phyloP scores from a whole-genome alignment of 164 flowering plant genomes.

The Vitis amurensis region DNA sequence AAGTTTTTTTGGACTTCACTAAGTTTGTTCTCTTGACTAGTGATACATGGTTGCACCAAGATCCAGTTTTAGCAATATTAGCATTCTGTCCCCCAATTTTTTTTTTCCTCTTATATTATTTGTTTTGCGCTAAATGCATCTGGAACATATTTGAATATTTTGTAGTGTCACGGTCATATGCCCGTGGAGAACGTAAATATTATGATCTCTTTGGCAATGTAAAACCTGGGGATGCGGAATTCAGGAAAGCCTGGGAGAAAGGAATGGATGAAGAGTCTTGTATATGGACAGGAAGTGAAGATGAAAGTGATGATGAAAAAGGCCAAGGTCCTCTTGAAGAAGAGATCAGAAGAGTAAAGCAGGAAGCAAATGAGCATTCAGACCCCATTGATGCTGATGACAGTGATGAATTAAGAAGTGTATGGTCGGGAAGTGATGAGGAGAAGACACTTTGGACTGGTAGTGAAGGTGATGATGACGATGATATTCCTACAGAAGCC shows the following conservation, averaged over 20 bases:
- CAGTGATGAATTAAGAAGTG: constrained; percentile 83
- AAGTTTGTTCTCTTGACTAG: neutral
- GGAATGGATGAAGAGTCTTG: constrained; percentile 57
- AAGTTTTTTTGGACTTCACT: neutral
- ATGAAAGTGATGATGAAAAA: constrained; percentile 48
- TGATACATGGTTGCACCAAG: neutral
- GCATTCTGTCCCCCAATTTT: neutral
- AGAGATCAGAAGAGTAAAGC: constrained; percentile 65
- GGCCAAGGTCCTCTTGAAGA: constrained; percentile 34
- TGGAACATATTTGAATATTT: constrained; percentile 3
- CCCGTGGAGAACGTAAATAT: constrained; percentile 38
- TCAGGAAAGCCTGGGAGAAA: constrained; percentile 66
- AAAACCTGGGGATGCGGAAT: constrained; percentile 59
- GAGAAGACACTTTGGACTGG: constrained; percentile 98
- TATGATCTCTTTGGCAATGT: constrained; percentile 80
- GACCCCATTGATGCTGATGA: constrained; percentile 88
- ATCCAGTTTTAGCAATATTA: neutral
- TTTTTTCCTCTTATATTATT: neutral
- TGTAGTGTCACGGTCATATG: constrained; percentile 62
- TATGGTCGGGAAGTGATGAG: constrained; percentile 93
- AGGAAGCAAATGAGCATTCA: constrained; percentile 67
- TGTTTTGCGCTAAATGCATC: neutral
- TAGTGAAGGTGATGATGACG: constrained; percentile 78
- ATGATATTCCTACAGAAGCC: constrained; percentile 83
- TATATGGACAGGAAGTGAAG: constrained; percentile 92